Evolutionary conservation across 108 stramenopile species (phyloP), one percentile per base, ranked within the genome.

Genomic region (Discostella pseudostelligera): DNA sequence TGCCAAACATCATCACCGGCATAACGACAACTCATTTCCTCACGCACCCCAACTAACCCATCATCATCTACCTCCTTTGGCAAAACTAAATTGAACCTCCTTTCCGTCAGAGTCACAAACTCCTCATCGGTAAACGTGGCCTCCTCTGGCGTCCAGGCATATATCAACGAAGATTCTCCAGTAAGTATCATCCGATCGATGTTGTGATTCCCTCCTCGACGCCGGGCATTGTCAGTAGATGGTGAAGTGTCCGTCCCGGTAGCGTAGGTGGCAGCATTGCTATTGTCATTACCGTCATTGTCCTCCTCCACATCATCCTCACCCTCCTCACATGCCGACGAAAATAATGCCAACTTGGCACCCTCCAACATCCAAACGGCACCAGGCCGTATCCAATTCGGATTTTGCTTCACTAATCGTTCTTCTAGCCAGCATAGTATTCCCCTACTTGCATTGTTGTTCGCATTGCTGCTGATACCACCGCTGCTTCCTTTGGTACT

Each of bases 311-410:
- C 60, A 0, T 60, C 64, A 6, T 68, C 46, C 11, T 46, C 21
- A 1, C 73, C 76, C 0, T 54, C 76, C 0, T 70, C 64, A 4
- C 65, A 69, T 0, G 68, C 72, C 0, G 69, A 82, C 29, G 39
- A 24, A 45, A 65, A 79, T 46, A 78, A 76, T 17, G 60, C 74
- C 69, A 64, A 76, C 58, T 55, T 83, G 39, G 65, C 65, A 42
- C 73, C 69, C 66, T 69, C 55, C 29, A 85, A 19, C 72, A 81
- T 74, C 82, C 82, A 84, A 36, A 84, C 83, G 19, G 71, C 80
- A n/a, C 85, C 85, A 0, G 78, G 73, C 14, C 85, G 59, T 28
- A 84, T 69, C 75, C 70, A 72, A 29, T 13, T 29, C 3, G 70
- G 29, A 67, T 76, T 44, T 36, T 65, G 57, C 40, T 72, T 76